phyloP scores from a whole-genome alignment of 2,329 filamentous ascomycete species.

The Pseudofabraea citricarpa region DNA sequence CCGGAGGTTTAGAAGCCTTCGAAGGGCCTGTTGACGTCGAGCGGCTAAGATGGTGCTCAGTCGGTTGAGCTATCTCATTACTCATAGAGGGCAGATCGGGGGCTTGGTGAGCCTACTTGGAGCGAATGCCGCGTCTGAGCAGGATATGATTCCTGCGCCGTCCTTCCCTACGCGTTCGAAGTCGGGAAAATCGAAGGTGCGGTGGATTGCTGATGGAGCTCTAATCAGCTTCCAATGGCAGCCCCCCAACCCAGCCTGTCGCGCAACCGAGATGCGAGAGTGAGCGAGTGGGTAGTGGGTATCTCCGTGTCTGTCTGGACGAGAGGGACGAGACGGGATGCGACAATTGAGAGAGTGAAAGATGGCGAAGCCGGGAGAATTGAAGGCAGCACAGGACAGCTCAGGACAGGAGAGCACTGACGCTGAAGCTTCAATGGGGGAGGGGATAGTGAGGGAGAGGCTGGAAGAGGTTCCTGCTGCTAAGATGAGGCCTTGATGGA shows the following conservation, averaged over 20 bases:
- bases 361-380: conserved; percentile 12
- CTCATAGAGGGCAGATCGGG: conserved; percentile 30
- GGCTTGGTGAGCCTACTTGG: conserved; percentile 9
- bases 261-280: conserved; percentile 10
- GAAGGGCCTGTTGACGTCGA: conserved; percentile 24
- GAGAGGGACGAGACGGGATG: conserved; percentile 13
- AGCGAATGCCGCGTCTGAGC: conserved; percentile 4
- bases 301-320: too few species aligned
- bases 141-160: not conserved
- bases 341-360: conserved; percentile 17
- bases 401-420: too few species aligned
- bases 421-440: conserved; percentile 11
- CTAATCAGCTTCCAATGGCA: conserved; percentile 8
- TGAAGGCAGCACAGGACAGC: too few species aligned
- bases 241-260: too few species aligned
- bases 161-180: not conserved
- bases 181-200: too few species aligned
- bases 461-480: too few species aligned
- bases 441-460: too few species aligned
- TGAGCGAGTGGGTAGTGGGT: conserved; percentile 5
- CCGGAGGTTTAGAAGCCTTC: conserved; percentile 24
- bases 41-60: conserved; percentile 27
- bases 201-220: too few species aligned
- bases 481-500: too few species aligned
- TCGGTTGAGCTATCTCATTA: conserved; percentile 30